Conservation (phyloP, 768 basidiomycete genomes). For the Suillus americanus region DNA sequence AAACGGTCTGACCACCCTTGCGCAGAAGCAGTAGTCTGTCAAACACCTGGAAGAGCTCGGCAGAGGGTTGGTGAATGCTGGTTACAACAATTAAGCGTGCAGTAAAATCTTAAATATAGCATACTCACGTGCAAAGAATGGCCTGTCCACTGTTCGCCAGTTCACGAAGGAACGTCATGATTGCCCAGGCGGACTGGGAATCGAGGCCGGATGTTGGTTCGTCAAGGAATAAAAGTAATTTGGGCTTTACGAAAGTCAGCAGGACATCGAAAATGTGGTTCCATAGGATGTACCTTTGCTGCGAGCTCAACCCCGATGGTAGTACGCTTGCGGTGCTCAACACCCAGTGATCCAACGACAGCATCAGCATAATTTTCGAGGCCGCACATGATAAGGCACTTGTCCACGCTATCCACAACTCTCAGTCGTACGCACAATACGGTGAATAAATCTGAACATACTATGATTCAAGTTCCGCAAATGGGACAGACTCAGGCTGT, state of each 20-base stretch:
- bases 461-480: conserved; percentile 78
- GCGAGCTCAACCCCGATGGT: conserved; percentile 64
- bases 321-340: conserved; percentile 53
- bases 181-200: conserved; percentile 51
- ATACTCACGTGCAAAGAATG: conserved; percentile 52
- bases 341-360: conserved; percentile 54
- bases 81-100: not conserved
- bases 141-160: conserved; percentile 56
- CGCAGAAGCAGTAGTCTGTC: conserved; percentile 51
- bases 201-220: conserved; percentile 61
- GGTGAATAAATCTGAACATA: conserved; percentile 34
- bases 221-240: conserved; percentile 55
- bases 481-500: conserved; percentile 64
- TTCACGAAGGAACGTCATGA: conserved; percentile 47
- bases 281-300: conserved; percentile 38
- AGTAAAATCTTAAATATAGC: not conserved
- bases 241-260: conserved; percentile 28
- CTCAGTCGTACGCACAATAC: not conserved
- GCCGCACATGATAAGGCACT: conserved; percentile 64
- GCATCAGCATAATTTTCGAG: conserved; percentile 61
- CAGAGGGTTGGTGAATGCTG: conserved; percentile 38
- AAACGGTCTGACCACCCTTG: conserved; percentile 63
- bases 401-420: conserved; percentile 43
- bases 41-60: conserved; percentile 50
- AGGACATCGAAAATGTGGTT: not conserved